Evolutionary conservation across 106 monocot species (phyloP).

Genomic region (Acorus gramineus): DNA sequence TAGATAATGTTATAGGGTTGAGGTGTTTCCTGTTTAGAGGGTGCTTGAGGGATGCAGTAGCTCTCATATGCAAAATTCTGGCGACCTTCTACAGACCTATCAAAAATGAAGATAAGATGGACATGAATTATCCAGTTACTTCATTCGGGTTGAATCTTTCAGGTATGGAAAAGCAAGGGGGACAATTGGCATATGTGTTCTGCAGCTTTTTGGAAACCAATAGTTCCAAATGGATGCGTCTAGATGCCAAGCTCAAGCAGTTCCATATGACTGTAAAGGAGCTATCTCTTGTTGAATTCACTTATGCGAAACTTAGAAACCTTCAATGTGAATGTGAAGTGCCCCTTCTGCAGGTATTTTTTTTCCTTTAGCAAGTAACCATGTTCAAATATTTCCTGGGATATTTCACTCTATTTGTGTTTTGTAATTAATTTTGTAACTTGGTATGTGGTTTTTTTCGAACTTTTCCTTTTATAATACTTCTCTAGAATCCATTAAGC

Average conservation of each 20-base stretch:
- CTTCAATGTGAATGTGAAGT: conserved; percentile 4
- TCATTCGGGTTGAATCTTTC: conserved; percentile 43
- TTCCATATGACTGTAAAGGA: conserved; percentile 15
- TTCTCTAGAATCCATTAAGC: too few species aligned
- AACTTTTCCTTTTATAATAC: too few species aligned
- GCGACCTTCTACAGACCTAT: conserved; percentile 7
- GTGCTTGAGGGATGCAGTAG: too few species aligned
- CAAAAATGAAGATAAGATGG: not conserved
- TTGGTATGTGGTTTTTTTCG: too few species aligned
- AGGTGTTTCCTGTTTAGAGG: too few species aligned
- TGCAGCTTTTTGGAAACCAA: conserved; percentile 19
- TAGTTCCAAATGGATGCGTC: conserved; percentile 26
- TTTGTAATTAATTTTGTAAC: too few species aligned
- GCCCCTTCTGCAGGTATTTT: too few species aligned
- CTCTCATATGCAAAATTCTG: not conserved
- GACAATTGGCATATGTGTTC: conserved; percentile 25
- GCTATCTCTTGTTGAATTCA: conserved; percentile 12
- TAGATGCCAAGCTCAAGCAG: conserved; percentile 32
- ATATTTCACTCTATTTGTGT: too few species aligned
- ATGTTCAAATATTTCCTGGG: too few species aligned
- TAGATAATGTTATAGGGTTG: too few species aligned
- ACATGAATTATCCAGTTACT: conserved; percentile 19
- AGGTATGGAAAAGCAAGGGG: conserved; percentile 13
- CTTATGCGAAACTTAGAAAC: conserved; percentile 11
- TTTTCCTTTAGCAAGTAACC: too few species aligned